A percentile compares a stretch with the other conserved stretches of the same genome.
Evolutionary conservation across 768 basidiomycete species (phyloP).

Genomic region (Sarcodon aspratus): DNA sequence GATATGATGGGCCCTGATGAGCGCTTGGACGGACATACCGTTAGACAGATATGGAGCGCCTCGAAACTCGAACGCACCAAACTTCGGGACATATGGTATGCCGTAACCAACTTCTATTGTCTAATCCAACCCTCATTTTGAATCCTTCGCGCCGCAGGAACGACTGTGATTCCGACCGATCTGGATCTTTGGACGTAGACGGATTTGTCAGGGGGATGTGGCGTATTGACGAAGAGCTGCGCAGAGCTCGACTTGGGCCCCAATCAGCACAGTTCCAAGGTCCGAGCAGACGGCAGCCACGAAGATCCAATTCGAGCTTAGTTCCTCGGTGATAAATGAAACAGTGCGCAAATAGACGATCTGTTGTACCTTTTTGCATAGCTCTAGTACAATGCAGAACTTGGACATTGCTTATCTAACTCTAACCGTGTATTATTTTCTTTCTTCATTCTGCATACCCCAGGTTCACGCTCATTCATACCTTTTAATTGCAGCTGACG

Average conservation of each 20-base stretch:
- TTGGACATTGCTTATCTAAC: too few species aligned
- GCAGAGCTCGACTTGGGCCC: constrained; percentile 33
- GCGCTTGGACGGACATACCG: constrained; percentile 40
- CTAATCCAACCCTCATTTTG: neutral
- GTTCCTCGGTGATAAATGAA: too few species aligned
- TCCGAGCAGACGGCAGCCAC: neutral
- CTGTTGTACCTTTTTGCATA: too few species aligned
- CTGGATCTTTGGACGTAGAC: constrained; percentile 53
- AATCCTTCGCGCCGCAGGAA: constrained; percentile 30
- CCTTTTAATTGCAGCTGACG: too few species aligned
- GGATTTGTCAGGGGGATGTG: constrained; percentile 73
- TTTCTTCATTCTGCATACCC: too few species aligned
- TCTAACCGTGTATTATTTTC: too few species aligned
- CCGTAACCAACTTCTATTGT: constrained; percentile 3
- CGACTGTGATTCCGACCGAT: constrained; percentile 49
- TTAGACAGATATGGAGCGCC: constrained; percentile 51
- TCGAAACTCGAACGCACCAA: constrained; percentile 42
- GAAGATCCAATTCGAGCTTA: neutral
- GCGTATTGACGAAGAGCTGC: constrained; percentile 76
- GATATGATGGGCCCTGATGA: constrained; percentile 32
- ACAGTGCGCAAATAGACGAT: too few species aligned
- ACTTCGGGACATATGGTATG: constrained; percentile 59
- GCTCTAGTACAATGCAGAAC: too few species aligned
- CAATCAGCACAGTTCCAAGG: neutral
- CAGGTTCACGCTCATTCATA: too few species aligned